Conservation (phyloP, 108 stramenopile species). For the Cyclotella distinguenda region DNA sequence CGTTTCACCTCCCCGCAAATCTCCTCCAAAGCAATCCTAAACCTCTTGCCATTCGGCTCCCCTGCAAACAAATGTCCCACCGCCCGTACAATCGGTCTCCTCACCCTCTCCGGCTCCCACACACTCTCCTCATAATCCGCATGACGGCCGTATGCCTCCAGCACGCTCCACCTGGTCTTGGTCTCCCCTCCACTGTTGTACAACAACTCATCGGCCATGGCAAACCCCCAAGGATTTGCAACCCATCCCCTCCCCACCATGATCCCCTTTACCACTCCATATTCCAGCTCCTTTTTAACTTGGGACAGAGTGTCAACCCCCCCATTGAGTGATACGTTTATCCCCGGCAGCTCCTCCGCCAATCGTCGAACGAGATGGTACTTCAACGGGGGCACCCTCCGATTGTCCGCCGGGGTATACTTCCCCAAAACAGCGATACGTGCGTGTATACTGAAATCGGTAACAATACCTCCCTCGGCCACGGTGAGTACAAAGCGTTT, state of each 20-base stretch:
- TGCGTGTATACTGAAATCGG: slow-evolving; percentile 95
- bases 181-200: slow-evolving; percentile 30
- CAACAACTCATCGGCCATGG: slow-evolving; percentile 71
- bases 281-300: slow-evolving; percentile 65
- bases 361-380: slow-evolving; percentile 78
- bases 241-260: slow-evolving; percentile 84
- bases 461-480: slow-evolving; percentile 74
- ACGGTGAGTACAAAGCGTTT: slow-evolving; percentile 86
- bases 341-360: slow-evolving; percentile 76
- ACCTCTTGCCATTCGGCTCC: slow-evolving; percentile 81
- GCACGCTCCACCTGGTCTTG: slow-evolving; percentile 64
- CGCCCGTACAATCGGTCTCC: slow-evolving; percentile 75
- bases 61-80: slow-evolving; percentile 79
- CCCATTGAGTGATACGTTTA: slow-evolving; percentile 86
- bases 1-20: slow-evolving; percentile 66
- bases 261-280: slow-evolving; percentile 63
- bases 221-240: slow-evolving; percentile 87
- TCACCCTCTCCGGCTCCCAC: slow-evolving; percentile 66
- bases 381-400: slow-evolving; percentile 92
- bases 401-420: slow-evolving; percentile 94
- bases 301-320: slow-evolving; percentile 73
- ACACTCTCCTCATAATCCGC: slow-evolving; percentile 64
- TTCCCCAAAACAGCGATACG: slow-evolving; percentile 92
- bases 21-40: slow-evolving; percentile 79
- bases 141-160: slow-evolving; percentile 69